Percentiles rank a stretch among this genome's conserved stretches.
Evolutionary conservation across 2,329 filamentous ascomycete genomes (phyloP).

Genomic region (Elsinoe fawcettii): DNA sequence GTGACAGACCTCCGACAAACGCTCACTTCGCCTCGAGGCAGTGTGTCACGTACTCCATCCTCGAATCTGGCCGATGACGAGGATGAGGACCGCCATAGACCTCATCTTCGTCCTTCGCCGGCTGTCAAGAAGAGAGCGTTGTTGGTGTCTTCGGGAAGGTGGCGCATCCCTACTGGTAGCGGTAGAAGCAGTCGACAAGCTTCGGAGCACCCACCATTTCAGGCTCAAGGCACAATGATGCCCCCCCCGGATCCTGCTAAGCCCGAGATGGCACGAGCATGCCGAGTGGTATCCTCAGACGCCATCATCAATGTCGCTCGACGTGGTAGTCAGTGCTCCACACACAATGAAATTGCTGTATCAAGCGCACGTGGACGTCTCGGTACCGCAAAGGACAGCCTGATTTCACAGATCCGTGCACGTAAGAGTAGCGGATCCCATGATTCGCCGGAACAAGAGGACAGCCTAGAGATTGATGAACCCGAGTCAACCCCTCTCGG

Average conservation of each 20-base stretch:
- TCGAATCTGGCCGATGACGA: not conserved
- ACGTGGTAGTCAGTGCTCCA: not conserved
- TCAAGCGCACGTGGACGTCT: not conserved
- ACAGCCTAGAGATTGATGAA: not conserved
- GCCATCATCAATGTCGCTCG: not conserved
- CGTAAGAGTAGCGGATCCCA: not conserved
- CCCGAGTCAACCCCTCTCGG: not conserved
- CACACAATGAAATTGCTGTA: not conserved
- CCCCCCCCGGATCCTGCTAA: not conserved
- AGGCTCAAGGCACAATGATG: not conserved
- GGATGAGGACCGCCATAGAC: not conserved
- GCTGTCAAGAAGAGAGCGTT: not conserved
- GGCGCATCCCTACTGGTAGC: not conserved
- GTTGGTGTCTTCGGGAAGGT: not conserved
- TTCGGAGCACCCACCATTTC: not conserved
- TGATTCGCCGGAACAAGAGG: not conserved
- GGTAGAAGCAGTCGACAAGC: not conserved
- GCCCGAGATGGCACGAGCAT: not conserved
- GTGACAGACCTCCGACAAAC: no score
- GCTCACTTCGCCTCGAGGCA: no score
- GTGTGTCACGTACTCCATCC: not conserved
- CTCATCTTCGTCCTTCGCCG: not conserved
- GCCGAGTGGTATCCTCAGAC: not conserved
- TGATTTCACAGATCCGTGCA: not conserved
- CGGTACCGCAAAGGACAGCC: not conserved